These are phyloP conservation scores for Cladophialophora yegresii DNA, from an alignment of 2,329 filamentous ascomycete genomes.

Conservation along the genomic window DNA sequence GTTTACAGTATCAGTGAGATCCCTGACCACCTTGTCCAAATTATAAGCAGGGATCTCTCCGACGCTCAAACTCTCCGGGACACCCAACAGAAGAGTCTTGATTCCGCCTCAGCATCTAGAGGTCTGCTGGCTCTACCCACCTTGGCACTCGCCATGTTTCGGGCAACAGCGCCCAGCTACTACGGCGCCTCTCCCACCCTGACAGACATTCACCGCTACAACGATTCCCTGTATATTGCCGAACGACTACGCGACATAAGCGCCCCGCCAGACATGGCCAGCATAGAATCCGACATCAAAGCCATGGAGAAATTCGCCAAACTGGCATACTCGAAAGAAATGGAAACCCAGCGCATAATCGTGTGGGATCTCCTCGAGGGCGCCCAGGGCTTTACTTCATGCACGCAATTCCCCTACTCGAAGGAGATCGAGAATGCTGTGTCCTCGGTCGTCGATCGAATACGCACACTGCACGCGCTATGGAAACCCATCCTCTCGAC, in stretches of 20 bases:
- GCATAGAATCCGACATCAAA: slow-evolving; percentile 54
- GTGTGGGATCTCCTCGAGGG: slow-evolving; percentile 64
- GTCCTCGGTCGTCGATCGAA: slow-evolving; percentile 58
- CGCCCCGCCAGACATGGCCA: slow-evolving; percentile 45
- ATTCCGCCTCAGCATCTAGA: slow-evolving; percentile 42
- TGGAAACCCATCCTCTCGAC: slow-evolving; percentile 62
- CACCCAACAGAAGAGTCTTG: slow-evolving; percentile 43
- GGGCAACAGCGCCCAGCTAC: slow-evolving; percentile 51
- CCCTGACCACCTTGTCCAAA: slow-evolving; percentile 68
- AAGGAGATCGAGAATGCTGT: slow-evolving; percentile 63
- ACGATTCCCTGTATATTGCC: slow-evolving; percentile 62
- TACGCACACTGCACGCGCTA: slow-evolving; percentile 58
- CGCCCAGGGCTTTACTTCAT: slow-evolving; percentile 62
- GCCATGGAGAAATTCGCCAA: slow-evolving; percentile 62
- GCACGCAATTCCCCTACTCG: slow-evolving; percentile 61
- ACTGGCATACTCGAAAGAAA: slow-evolving; percentile 63
- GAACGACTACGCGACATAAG: slow-evolving; percentile 54
- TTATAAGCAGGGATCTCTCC: slow-evolving; percentile 46
- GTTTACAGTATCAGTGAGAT: slow-evolving; percentile 86
- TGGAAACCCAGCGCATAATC: slow-evolving; percentile 66
- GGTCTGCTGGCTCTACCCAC: slow-evolving; percentile 51
- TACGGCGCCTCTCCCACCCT: slow-evolving; percentile 50
- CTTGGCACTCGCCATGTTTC: slow-evolving; percentile 54
- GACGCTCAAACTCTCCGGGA: slow-evolving; percentile 47
- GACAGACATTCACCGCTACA: slow-evolving; percentile 66